Evolutionary conservation across 2,329 filamentous ascomycete genomes (phyloP).

Genomic region (Emergomyces orientalis): DNA sequence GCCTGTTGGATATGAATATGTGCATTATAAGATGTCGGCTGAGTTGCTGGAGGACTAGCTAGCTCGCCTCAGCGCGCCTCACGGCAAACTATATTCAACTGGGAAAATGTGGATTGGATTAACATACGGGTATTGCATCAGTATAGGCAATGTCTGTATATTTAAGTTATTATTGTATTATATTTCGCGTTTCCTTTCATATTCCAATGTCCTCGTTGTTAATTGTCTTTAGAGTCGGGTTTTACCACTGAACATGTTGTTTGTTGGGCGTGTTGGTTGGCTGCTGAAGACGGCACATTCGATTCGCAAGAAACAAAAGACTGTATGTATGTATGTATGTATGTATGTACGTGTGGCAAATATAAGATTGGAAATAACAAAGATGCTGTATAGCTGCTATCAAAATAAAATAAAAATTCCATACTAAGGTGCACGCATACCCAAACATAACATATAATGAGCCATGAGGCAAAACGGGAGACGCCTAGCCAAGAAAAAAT

Average conservation of each 20-base stretch:
- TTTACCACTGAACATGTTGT: background rate
- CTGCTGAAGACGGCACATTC: background rate
- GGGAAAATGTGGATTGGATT: background rate
- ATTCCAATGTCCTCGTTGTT: background rate
- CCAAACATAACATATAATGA: no score
- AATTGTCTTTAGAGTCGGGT: background rate
- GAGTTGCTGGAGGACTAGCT: background rate
- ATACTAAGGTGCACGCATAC: background rate
- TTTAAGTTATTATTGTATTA: background rate
- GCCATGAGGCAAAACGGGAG: no score
- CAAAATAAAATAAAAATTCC: background rate
- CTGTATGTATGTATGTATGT: no score
- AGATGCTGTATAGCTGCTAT: background rate
- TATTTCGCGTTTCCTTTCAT: background rate
- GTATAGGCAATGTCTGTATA: background rate
- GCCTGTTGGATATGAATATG: background rate
- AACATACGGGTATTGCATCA: background rate
- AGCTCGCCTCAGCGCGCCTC: no score
- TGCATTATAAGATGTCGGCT: background rate
- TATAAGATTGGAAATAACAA: background rate
- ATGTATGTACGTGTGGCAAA: background rate
- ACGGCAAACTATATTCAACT: background rate
- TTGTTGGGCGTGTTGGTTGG: background rate
- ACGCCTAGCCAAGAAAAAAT: no score
- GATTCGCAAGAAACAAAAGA: no score